Percentiles rank a stretch among this genome's conserved stretches.
Conservation (phyloP, 1,284 basidiomycete species). For the Vanrija sp. region DNA sequence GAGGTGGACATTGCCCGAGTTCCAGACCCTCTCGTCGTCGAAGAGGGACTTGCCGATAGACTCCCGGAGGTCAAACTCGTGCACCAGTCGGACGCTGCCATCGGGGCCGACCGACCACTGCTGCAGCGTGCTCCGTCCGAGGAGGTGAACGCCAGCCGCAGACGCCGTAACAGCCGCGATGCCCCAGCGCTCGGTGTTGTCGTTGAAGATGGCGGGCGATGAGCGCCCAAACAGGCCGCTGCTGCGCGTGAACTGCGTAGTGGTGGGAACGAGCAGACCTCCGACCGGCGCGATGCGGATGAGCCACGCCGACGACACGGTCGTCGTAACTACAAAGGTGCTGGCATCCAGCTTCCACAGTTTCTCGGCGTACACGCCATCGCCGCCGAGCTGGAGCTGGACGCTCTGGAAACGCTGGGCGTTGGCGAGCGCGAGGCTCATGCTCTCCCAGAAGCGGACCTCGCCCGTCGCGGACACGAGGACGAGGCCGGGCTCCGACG, state of each 20-base stretch:
- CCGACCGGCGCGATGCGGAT: slow-evolving; percentile 34
- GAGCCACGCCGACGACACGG: slow-evolving; percentile 39
- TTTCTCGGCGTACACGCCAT: slow-evolving; percentile 46
- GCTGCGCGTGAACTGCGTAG: slow-evolving; percentile 35
- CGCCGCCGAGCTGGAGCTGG: slow-evolving; percentile 31
- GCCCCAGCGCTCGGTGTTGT: slow-evolving; percentile 26
- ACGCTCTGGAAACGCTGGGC: slow-evolving; percentile 30
- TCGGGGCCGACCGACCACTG: slow-evolving; percentile 37
- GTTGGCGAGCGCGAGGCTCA: slow-evolving; percentile 46
- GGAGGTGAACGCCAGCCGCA: slow-evolving; percentile 24
- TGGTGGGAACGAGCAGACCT: slow-evolving; percentile 33
- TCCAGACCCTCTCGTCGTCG: slow-evolving; percentile 25
- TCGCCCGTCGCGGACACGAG: slow-evolving; percentile 45
- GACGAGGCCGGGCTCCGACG: slow-evolving; percentile 49
- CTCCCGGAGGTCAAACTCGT: slow-evolving; percentile 38
- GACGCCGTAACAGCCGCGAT: slow-evolving; percentile 25
- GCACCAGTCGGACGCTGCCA: slow-evolving; percentile 27
- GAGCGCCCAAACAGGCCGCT: slow-evolving; percentile 43
- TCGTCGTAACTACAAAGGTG: slow-evolving; percentile 45
- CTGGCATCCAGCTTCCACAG: slow-evolving; percentile 38
- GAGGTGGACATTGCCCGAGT: slow-evolving; percentile 24
- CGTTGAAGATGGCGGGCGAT: slow-evolving; percentile 26
- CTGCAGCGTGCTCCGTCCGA: slow-evolving; percentile 37
- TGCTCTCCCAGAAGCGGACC: slow-evolving; percentile 48
- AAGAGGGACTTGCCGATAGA: slow-evolving; percentile 26